These are phyloP conservation scores for Xerocomus nothofagi DNA, from an alignment of 1,284 basidiomycete species.

Conservation along the genomic window DNA sequence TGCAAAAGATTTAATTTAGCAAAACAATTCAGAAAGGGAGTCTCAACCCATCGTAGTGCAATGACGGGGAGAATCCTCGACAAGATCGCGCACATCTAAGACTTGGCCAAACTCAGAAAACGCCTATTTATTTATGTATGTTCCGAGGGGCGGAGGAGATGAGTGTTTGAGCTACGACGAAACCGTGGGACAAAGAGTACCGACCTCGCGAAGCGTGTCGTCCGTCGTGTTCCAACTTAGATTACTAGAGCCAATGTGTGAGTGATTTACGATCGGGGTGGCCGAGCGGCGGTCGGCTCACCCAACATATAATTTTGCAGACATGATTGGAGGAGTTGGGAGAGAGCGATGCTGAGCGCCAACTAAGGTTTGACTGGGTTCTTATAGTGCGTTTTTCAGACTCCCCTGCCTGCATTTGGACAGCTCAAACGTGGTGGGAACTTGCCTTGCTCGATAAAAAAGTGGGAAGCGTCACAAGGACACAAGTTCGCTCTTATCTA, in stretches of 20 bases:
- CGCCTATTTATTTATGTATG: slow-evolving; percentile 47
- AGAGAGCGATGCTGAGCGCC: slow-evolving; percentile 14
- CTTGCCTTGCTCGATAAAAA: neutral
- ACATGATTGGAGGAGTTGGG: slow-evolving; percentile 46
- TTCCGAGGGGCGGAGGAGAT: neutral
- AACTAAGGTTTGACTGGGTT: slow-evolving; percentile 28
- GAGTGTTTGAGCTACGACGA: slow-evolving; percentile 28
- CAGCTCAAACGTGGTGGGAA: slow-evolving; percentile 15
- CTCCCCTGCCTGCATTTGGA: slow-evolving; percentile 34
- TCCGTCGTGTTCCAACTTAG: slow-evolving; percentile 91
- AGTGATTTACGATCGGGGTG: slow-evolving; percentile 27
- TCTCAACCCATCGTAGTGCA: slow-evolving; percentile 36
- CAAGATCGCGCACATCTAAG: slow-evolving; percentile 66
- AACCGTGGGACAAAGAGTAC: slow-evolving; percentile 46
- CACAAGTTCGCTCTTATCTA: slow-evolving; percentile 18
- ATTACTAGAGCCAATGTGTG: slow-evolving; percentile 53
- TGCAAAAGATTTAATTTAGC: slow-evolving; percentile 37
- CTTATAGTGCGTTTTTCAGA: slow-evolving; percentile 37
- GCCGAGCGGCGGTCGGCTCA: slow-evolving; percentile 46
- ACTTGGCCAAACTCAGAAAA: slow-evolving; percentile 65
- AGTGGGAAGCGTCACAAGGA: neutral
- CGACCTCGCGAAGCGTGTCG: slow-evolving; percentile 77
- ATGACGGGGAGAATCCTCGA: slow-evolving; percentile 41
- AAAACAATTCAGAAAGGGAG: slow-evolving; percentile 26
- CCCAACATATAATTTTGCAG: slow-evolving; percentile 84